These are phyloP conservation scores for Aplosporella prunicola DNA, from an alignment of 2,329 filamentous ascomycete species.

Conservation along the genomic window DNA sequence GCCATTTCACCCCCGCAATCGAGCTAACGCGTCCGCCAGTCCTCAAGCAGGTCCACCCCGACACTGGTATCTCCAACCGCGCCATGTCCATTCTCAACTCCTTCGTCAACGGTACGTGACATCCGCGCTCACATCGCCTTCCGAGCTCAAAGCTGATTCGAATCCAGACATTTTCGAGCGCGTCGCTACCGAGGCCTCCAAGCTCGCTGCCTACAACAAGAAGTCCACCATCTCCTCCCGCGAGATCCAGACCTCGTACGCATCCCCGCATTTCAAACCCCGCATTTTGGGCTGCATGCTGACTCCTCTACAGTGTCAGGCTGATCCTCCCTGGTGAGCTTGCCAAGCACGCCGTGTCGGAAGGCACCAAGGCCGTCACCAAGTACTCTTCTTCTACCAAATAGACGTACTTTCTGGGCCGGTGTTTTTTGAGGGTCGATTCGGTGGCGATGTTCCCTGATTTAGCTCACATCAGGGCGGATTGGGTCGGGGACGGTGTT, in stretches of 20 bases:
- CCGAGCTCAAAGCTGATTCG: conserved; percentile 17
- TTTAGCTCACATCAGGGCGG: conserved; percentile 10
- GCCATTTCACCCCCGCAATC: conserved; percentile 6
- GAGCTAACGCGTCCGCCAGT: conserved; percentile 50
- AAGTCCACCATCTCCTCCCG: conserved; percentile 99
- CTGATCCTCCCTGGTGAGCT: conserved; percentile 97
- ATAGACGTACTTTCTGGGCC: conserved; percentile 48
- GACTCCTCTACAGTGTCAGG: conserved; percentile 53
- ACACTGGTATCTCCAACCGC: conserved; percentile 99
- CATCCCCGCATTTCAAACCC: conserved; percentile 15
- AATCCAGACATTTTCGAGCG: conserved; percentile 97
- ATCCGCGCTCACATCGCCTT: neutral
- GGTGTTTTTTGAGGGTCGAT: conserved; percentile 9
- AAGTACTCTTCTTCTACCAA: conserved; percentile 99
- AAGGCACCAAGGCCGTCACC: conserved; percentile 99
- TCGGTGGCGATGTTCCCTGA: conserved; percentile 12
- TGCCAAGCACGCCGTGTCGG: conserved; percentile 98
- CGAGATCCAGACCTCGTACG: conserved; percentile 94
- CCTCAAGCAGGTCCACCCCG: conserved; percentile 99
- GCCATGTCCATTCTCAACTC: conserved; percentile 99
- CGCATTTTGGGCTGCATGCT: conserved; percentile 14
- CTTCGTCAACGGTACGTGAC: conserved; percentile 83
- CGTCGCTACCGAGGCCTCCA: conserved; percentile 95
- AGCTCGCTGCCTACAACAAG: conserved; percentile 99
- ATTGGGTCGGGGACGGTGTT: conserved; percentile 19